Evolutionary conservation across 2,329 filamentous ascomycete species (phyloP).

Genomic region (Didymosphaeria variabile): DNA sequence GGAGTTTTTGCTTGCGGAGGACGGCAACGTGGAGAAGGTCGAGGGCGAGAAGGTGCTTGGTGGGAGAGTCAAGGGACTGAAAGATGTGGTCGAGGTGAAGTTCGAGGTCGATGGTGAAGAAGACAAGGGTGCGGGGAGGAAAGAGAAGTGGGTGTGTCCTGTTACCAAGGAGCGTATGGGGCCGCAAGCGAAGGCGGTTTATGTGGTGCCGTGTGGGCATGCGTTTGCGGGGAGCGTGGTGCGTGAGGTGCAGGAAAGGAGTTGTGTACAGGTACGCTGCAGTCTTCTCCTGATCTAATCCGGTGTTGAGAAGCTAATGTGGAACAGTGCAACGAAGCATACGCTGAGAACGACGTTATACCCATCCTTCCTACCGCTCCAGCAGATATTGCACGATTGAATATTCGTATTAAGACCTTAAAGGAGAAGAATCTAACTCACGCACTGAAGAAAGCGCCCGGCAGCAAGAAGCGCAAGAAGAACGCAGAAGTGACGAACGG

Average conservation of each 20-base stretch:
- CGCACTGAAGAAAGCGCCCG: slow-evolving; percentile 80
- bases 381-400: slow-evolving; percentile 73
- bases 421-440: slow-evolving; percentile 79
- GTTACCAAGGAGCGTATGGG: slow-evolving; percentile 88
- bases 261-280: slow-evolving; percentile 62
- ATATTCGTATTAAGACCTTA: slow-evolving; percentile 73
- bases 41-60: slow-evolving; percentile 61
- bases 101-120: slow-evolving; percentile 66
- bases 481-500: slow-evolving; percentile 61
- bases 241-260: slow-evolving; percentile 75
- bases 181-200: slow-evolving; percentile 80
- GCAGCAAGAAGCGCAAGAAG: slow-evolving; percentile 79
- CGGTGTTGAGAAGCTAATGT: slow-evolving; percentile 20
- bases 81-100: slow-evolving; percentile 87
- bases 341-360: slow-evolving; percentile 79
- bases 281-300: not conserved
- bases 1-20: slow-evolving; percentile 68
- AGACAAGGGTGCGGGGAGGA: slow-evolving; percentile 50
- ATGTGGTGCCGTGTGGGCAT: slow-evolving; percentile 93
- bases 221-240: slow-evolving; percentile 89
- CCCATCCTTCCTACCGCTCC: slow-evolving; percentile 77
- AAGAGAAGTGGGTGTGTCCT: slow-evolving; percentile 79
- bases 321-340: slow-evolving; percentile 75
- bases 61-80: slow-evolving; percentile 76
- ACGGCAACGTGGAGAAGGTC: slow-evolving; percentile 66